phyloP scores from a whole-genome alignment of 164 flowering plant genomes.

The Chimonanthus salicifolius region DNA sequence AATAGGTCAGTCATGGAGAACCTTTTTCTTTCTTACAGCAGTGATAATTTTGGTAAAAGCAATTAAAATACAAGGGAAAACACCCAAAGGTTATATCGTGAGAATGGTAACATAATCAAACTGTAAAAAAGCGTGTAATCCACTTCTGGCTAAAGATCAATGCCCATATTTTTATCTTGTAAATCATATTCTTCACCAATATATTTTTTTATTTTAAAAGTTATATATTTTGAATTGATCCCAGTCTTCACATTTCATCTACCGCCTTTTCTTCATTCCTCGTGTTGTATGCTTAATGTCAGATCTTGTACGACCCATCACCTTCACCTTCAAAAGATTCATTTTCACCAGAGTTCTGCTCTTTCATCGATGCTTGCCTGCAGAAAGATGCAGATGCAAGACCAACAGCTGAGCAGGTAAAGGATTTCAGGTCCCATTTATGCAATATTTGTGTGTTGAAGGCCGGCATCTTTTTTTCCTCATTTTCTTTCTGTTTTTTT shows the following conservation, averaged over 20 bases:
- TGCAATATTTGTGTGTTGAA: not conserved
- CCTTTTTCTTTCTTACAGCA: too few relatives aligned
- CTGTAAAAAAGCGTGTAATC: too few relatives aligned
- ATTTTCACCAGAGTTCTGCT: conserved; percentile 88
- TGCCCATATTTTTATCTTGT: too few relatives aligned
- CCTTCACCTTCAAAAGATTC: conserved; percentile 66
- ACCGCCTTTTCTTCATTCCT: not conserved
- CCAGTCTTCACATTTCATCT: not conserved
- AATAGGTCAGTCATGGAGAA: too few relatives aligned
- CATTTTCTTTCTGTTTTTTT: not conserved
- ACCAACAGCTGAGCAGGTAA: conserved; percentile 96
- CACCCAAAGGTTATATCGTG: too few relatives aligned
- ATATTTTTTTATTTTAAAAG: too few relatives aligned
- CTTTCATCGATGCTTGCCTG: conserved; percentile 84
- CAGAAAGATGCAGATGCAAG: conserved; percentile 83
- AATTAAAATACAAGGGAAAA: too few relatives aligned
- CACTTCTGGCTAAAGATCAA: too few relatives aligned
- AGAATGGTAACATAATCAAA: too few relatives aligned
- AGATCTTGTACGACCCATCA: conserved; percentile 97
- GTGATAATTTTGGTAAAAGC: too few relatives aligned
- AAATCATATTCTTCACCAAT: too few relatives aligned
- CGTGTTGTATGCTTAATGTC: conserved; percentile 15
- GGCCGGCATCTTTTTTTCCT: not conserved
- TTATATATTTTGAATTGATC: too few relatives aligned
- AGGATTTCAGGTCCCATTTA: not conserved